A percentile compares a stretch with the other conserved stretches of the same genome.
These are phyloP conservation scores for Camelina laxa DNA, from an alignment of 345 rosid species.

Conservation along the genomic window DNA sequence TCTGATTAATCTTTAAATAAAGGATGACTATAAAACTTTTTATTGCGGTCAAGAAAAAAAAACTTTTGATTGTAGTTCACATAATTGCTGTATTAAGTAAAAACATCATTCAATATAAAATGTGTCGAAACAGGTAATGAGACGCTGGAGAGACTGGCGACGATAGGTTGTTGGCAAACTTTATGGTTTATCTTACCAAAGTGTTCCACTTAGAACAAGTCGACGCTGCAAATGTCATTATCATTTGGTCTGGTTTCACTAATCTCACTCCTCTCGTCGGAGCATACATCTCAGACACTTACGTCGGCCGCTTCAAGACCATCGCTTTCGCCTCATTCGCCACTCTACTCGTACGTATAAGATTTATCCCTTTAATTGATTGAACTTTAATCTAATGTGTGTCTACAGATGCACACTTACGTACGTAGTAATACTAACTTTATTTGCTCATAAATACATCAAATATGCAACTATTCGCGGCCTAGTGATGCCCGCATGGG, in stretches of 20 bases:
- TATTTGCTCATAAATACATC: neutral
- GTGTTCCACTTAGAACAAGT: constrained; percentile 65
- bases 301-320: constrained; percentile 61
- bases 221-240: constrained; percentile 56
- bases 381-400: constrained; percentile 1
- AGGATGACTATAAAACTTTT: too few species aligned
- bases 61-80: too few species aligned
- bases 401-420: neutral
- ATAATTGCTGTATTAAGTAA: too few species aligned
- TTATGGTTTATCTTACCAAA: constrained; percentile 66
- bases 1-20: too few species aligned
- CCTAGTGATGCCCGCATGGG: neutral
- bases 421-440: neutral
- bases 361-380: neutral
- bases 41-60: too few species aligned
- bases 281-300: constrained; percentile 65
- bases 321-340: constrained; percentile 59
- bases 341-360: constrained; percentile 56
- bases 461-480: neutral
- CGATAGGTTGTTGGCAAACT: constrained; percentile 58
- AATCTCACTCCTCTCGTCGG: constrained; percentile 71
- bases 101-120: too few species aligned
- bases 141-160: constrained; percentile 76
- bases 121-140: constrained; percentile 57
- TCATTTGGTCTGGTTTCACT: constrained; percentile 67